Evolutionary conservation across 345 rosid genomes (phyloP).

Genomic region (Passiflora organensis): DNA sequence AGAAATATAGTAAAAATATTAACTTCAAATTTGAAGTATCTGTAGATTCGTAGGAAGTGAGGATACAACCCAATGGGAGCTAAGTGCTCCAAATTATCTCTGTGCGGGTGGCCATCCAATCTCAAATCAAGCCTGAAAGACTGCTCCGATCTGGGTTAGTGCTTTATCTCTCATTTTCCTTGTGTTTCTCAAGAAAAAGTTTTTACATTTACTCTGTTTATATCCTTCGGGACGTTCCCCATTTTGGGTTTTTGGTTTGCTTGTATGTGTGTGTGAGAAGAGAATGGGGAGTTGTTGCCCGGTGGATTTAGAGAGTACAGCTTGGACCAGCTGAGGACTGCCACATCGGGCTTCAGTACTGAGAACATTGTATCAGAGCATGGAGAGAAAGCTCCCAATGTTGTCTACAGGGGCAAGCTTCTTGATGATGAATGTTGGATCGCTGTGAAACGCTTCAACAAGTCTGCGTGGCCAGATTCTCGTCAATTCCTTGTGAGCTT

Average conservation of each 20-base stretch:
- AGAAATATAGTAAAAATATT: not conserved
- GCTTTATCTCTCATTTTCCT: slow-evolving; percentile 10
- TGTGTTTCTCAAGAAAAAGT: slow-evolving; percentile 23
- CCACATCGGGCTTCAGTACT: slow-evolving; percentile 69
- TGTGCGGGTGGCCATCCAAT: slow-evolving; percentile 82
- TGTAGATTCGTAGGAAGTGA: slow-evolving; percentile 1
- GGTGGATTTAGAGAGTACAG: slow-evolving; percentile 64
- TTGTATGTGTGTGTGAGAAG: slow-evolving; percentile 37
- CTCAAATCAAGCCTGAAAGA: slow-evolving; percentile 55
- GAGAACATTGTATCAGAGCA: slow-evolving; percentile 93
- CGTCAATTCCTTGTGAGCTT: slow-evolving; percentile 78
- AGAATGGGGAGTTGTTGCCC: slow-evolving; percentile 61
- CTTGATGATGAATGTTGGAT: slow-evolving; percentile 57
- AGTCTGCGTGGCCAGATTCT: slow-evolving; percentile 89
- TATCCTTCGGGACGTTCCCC: not conserved
- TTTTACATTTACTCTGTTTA: not conserved
- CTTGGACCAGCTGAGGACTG: slow-evolving; percentile 69
- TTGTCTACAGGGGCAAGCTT: slow-evolving; percentile 80
- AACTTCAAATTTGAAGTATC: not conserved
- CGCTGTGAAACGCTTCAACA: slow-evolving; percentile 89
- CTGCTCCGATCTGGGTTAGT: slow-evolving; percentile 69
- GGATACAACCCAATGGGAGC: slow-evolving; percentile 52
- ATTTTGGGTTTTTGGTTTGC: not conserved
- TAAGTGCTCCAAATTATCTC: slow-evolving; percentile 83
- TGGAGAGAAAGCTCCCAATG: slow-evolving; percentile 94